phyloP scores from a whole-genome alignment of 1,139 yeast genomes.

The Blastobotrys proliferans region DNA sequence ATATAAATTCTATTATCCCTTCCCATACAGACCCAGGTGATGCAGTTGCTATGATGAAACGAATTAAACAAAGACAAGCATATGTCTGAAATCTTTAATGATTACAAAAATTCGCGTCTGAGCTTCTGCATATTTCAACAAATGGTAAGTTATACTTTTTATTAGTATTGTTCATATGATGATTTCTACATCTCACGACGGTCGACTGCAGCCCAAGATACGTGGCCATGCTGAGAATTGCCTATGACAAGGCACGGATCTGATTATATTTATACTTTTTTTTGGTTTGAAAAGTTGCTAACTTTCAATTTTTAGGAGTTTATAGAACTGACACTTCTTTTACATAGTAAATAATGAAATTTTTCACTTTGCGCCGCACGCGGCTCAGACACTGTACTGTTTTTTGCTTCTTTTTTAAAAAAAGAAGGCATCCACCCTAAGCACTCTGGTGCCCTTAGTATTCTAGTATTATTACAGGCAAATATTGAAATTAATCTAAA shows the following conservation, averaged over 20 bases:
- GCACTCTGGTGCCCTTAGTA: too few species aligned
- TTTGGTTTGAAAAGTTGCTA: too few species aligned
- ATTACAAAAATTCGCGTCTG: conserved; percentile 49
- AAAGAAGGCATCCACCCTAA: too few species aligned
- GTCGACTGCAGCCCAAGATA: conserved; percentile 93
- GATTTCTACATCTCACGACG: conserved; percentile 99
- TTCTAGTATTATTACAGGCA: neutral
- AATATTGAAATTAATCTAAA: conserved; percentile 31
- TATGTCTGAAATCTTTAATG: conserved; percentile 81
- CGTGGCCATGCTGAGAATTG: conserved; percentile 87
- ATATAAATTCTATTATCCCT: too few species aligned
- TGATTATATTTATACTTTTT: conserved; percentile 1
- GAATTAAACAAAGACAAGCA: conserved; percentile 83
- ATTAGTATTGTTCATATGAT: conserved; percentile 45
- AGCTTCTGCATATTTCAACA: conserved; percentile 17
- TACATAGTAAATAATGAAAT: too few species aligned
- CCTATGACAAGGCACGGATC: conserved; percentile 91
- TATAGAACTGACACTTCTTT: too few species aligned
- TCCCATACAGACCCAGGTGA: too few species aligned
- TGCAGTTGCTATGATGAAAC: conserved; percentile 64
- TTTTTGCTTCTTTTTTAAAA: too few species aligned
- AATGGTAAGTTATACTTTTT: conserved; percentile 20
- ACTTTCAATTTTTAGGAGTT: too few species aligned
- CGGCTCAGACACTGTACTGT: too few species aligned
- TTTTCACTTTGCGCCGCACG: too few species aligned